Conservation (phyloP, 768 basidiomycete genomes). For the Suillus variegatus region DNA sequence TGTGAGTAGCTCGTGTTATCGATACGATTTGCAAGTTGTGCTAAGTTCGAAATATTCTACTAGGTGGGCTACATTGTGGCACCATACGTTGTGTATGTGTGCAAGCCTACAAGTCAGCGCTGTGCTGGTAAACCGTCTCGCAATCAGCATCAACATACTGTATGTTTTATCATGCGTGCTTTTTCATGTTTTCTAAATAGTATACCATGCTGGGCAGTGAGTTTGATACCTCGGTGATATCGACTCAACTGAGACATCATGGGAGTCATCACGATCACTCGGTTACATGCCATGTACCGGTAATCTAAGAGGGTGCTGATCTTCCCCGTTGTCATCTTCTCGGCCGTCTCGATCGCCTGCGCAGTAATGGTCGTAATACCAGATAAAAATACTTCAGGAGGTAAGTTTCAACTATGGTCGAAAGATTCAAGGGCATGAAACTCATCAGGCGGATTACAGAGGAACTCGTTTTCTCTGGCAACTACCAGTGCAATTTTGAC, state of each 20-base stretch:
- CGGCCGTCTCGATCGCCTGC: not conserved
- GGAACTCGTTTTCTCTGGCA: not conserved
- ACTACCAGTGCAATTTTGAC: not conserved
- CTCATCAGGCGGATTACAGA: not conserved
- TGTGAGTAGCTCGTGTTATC: not conserved
- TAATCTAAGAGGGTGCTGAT: not conserved
- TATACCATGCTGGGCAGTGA: not conserved
- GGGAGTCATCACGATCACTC: not conserved
- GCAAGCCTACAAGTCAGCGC: not conserved
- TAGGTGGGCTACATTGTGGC: not conserved
- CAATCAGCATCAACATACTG: not conserved
- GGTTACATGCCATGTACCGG: not conserved
- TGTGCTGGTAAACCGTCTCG: not conserved
- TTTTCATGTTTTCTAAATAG: not conserved
- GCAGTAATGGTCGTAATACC: not conserved
- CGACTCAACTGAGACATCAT: not conserved
- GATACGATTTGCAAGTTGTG: not conserved
- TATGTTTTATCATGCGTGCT: not conserved
- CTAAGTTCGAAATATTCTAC: not conserved
- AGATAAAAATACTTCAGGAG: not conserved
- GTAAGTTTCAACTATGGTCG: not conserved
- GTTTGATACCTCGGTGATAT: not conserved
- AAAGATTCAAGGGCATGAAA: not conserved
- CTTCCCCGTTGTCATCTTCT: not conserved
- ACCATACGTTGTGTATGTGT: not conserved